Evolutionary conservation across 2,329 filamentous ascomycete genomes (phyloP).

Genomic region (Trichoderma sp.): DNA sequence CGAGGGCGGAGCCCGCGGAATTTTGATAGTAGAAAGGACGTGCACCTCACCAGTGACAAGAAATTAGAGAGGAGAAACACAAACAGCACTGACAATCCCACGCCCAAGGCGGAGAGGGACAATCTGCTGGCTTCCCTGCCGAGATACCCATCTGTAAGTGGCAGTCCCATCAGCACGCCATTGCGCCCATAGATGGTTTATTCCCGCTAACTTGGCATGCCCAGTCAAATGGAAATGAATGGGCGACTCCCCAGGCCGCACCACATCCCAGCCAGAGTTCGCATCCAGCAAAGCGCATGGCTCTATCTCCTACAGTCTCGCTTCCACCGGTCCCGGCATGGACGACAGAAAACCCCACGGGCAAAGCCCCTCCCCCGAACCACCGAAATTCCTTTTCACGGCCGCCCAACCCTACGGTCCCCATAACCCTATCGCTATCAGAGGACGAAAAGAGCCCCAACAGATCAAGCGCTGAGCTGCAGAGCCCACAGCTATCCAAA

Average conservation of each 20-base stretch:
- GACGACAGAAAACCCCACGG: slow-evolving; percentile 34
- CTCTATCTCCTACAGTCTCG: slow-evolving; percentile 48
- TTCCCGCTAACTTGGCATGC: slow-evolving; percentile 21
- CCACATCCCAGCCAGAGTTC: slow-evolving; percentile 38
- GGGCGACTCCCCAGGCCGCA: slow-evolving; percentile 42
- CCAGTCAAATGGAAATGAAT: slow-evolving; percentile 41
- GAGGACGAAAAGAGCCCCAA: slow-evolving; percentile 59
- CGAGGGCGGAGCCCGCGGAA: slow-evolving; percentile 89
- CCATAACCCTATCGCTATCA: slow-evolving; percentile 55
- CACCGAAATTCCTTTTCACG: slow-evolving; percentile 26
- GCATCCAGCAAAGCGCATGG: slow-evolving; percentile 52
- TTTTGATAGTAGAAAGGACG: slow-evolving; percentile 86
- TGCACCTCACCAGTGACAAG: slow-evolving; percentile 63
- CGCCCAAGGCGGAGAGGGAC: slow-evolving; percentile 36
- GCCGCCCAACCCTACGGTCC: slow-evolving; percentile 32
- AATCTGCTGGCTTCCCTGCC: slow-evolving; percentile 29
- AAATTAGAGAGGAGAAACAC: slow-evolving; percentile 46
- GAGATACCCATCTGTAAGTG: slow-evolving; percentile 32
- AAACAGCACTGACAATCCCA: slow-evolving; percentile 32
- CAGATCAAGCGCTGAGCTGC: slow-evolving; percentile 47
- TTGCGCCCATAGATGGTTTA: background rate
- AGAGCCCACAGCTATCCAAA: slow-evolving; percentile 50
- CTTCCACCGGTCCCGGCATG: slow-evolving; percentile 55
- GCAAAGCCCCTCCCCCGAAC: slow-evolving; percentile 22
- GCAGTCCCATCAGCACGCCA: slow-evolving; percentile 35